These are phyloP conservation scores for Tetracentron sinense DNA, from an alignment of 164 flowering plant genomes.

Conservation along the genomic window DNA sequence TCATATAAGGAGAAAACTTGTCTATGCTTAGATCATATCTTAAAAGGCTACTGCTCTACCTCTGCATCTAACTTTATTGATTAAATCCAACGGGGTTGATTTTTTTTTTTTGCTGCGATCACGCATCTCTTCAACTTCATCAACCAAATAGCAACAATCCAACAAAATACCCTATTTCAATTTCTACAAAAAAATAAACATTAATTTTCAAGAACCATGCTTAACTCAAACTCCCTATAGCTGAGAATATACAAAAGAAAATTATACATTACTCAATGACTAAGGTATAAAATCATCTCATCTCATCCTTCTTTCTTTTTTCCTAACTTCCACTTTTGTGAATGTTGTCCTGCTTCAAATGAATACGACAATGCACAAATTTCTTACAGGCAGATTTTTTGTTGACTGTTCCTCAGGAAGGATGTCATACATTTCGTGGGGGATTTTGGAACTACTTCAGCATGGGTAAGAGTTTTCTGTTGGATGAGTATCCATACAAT, in stretches of 20 bases:
- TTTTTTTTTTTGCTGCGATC: too few species aligned
- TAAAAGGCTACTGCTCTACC: too few species aligned
- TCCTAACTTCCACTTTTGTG: background rate
- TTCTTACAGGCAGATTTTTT: background rate
- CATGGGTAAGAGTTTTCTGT: conserved; percentile 61
- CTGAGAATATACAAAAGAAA: background rate
- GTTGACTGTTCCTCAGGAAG: conserved; percentile 50
- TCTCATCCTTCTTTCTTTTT: conserved; percentile 4
- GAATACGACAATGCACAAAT: background rate
- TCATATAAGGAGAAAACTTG: too few species aligned
- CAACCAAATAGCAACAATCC: background rate
- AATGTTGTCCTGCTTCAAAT: conserved; percentile 6
- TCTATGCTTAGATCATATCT: too few species aligned
- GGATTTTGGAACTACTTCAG: conserved; percentile 99
- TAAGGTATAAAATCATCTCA: background rate
- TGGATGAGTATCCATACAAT: too few species aligned
- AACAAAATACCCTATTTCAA: background rate
- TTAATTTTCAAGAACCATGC: background rate
- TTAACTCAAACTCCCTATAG: background rate
- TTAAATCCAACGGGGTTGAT: too few species aligned
- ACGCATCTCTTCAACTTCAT: too few species aligned
- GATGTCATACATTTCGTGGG: conserved; percentile 79
- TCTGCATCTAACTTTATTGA: too few species aligned
- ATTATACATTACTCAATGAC: background rate
- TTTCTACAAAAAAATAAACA: background rate